Evolutionary conservation across 1,139 yeast genomes (phyloP), one percentile per base, ranked within the genome.

Genomic region (Saccharomycopsis crataegensis): DNA sequence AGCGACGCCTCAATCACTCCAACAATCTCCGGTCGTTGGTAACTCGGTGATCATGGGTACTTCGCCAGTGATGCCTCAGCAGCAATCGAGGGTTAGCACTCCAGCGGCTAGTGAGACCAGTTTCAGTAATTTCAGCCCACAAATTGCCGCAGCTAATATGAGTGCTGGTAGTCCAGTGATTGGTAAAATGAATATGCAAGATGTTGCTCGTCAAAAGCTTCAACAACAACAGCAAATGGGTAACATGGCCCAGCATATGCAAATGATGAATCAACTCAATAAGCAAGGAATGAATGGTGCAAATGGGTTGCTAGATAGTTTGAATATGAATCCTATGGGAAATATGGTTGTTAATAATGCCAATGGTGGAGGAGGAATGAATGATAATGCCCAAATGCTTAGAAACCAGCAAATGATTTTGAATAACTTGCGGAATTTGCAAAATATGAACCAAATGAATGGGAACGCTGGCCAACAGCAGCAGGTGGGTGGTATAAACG

Each of bases 121-220:
- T 28, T 43, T 53, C 17, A 14, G 31, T 33, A 46, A 36, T 12
- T 48, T 44, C n/a, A 51, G 52, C 43, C 48, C 56, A 8, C 48
- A 51, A 28, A 28, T 43, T 6, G 12, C 9, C 9, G 17, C n/a
- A 16, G 47, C 32, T 32, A 37, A 40, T 8, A 32, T 37, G 43
- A 12, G 33, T 9, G 44, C 42, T 38, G 28, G 37, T 42, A 44
- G 48, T 32, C 52, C 48, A 12, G 43, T 36, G 9, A 12, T 37
- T n/a, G 37, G 28, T 17, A 36, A 32, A 17, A 32, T 42, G 6
- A 42, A 38, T 31, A 12, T 51, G 43, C 51, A 43, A 46, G 46
- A 47, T 34, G 11, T 51, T 17, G 42, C 38, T 11, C 31, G 40
- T 33, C 28, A 49, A 40, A 17, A 43, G 11, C 14, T n/a, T 3